Conservation (phyloP, 768 basidiomycete species). For the Trichaptum fuscoviolaceum region DNA sequence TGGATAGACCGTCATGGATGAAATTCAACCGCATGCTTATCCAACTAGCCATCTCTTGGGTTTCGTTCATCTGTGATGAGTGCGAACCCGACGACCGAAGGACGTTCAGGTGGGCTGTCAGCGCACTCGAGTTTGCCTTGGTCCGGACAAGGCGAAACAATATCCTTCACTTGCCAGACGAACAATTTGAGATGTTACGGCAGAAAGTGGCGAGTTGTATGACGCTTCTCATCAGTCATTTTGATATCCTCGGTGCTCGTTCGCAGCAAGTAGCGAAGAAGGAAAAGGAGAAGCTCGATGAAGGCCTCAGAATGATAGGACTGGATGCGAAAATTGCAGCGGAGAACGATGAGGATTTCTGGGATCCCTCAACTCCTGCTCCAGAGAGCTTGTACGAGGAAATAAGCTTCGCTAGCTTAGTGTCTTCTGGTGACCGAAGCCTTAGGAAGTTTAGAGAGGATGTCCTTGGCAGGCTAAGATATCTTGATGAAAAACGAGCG, state of each 20-base stretch:
- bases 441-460: conserved; percentile 77
- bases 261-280: conserved; percentile 82
- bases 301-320: conserved; percentile 49
- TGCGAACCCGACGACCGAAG: conserved; percentile 94
- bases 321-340: conserved; percentile 29
- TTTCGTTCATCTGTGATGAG: conserved; percentile 96
- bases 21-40: conserved; percentile 83
- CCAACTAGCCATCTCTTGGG: conserved; percentile 93
- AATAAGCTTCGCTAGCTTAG: conserved; percentile 15
- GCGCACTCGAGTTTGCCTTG: conserved; percentile 88
- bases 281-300: conserved; percentile 83
- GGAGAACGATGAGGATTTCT: conserved; percentile 48
- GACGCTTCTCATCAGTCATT: conserved; percentile 94
- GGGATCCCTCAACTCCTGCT: conserved; percentile 33
- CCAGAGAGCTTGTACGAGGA: conserved; percentile 23
- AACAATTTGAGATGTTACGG: conserved; percentile 86
- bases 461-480: conserved; percentile 48
- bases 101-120: conserved; percentile 98
- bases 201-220: conserved; percentile 94
- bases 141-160: conserved; percentile 82
- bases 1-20: conserved; percentile 65
- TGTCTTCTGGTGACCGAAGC: conserved; percentile 47
- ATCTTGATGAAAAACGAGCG: conserved; percentile 62
- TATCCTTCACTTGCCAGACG: conserved; percentile 81
- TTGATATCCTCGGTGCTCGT: conserved; percentile 94